phyloP scores from a whole-genome alignment of 345 rosid species.

The Erodium maritimum region DNA sequence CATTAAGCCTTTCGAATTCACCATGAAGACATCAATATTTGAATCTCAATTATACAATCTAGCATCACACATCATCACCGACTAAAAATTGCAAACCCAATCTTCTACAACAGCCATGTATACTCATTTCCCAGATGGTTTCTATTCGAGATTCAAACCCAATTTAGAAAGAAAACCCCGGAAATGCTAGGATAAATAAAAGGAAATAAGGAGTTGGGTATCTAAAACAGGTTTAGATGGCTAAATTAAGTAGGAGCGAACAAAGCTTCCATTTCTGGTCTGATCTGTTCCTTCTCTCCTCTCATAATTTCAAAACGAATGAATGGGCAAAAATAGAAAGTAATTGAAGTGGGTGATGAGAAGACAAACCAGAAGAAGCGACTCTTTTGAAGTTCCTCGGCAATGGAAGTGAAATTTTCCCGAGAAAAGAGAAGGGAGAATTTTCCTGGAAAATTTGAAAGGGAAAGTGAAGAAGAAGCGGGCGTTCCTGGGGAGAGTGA shows the following conservation, averaged over 20 bases:
- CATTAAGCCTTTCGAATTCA: not conserved
- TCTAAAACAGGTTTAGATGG: not conserved
- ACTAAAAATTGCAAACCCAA: no score
- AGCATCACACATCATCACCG: no score
- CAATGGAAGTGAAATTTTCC: no score
- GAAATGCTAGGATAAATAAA: not conserved
- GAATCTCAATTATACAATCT: not conserved
- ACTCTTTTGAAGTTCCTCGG: not conserved
- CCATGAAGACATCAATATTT: not conserved
- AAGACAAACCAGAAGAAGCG: not conserved
- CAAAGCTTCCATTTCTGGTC: not conserved
- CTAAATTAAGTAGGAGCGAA: not conserved
- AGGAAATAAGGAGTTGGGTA: not conserved
- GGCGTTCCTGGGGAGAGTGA: no score
- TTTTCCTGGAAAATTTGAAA: no score
- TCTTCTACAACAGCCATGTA: not conserved
- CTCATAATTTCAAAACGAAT: not conserved
- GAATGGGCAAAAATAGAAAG: not conserved
- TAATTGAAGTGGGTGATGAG: not conserved
- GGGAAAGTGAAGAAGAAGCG: no score
- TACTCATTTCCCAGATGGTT: not conserved
- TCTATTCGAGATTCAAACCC: not conserved
- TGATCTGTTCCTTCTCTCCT: no score
- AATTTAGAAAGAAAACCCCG: no score
- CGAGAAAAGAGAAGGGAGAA: no score